Evolutionary conservation across 352 stramenopile genomes (phyloP).

Genomic region (Aphanomyces stellatus): DNA sequence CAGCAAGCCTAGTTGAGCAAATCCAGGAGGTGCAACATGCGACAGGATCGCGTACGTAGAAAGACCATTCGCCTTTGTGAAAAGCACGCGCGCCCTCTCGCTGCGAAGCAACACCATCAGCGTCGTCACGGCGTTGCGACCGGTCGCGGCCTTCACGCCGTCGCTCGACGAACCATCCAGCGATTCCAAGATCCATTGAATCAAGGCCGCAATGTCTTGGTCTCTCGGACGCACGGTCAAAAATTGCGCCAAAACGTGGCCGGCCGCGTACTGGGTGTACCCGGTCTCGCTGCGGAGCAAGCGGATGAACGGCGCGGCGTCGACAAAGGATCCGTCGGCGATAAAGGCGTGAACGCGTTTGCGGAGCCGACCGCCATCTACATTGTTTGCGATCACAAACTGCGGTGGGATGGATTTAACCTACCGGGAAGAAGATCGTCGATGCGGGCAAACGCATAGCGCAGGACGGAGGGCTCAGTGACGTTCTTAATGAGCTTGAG

Average conservation of each 20-base stretch:
- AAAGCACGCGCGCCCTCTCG: constrained; percentile 82
- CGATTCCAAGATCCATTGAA: constrained; percentile 66
- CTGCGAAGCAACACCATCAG: constrained; percentile 89
- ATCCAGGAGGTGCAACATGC: neutral
- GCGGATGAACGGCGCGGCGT: constrained; percentile 70
- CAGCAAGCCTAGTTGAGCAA: constrained; percentile 35
- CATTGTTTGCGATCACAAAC: neutral
- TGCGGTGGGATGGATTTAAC: neutral
- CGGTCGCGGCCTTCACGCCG: constrained; percentile 59
- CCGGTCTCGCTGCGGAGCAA: constrained; percentile 79
- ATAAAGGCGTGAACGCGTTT: constrained; percentile 76
- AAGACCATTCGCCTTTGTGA: constrained; percentile 86
- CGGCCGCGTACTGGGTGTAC: constrained; percentile 78
- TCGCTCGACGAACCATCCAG: constrained; percentile 56
- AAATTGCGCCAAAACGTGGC: constrained; percentile 72
- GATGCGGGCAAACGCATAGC: constrained; percentile 81
- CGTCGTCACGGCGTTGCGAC: constrained; percentile 80
- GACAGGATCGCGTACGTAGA: constrained; percentile 75
- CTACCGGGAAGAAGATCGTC: constrained; percentile 73
- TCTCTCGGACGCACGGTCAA: constrained; percentile 74
- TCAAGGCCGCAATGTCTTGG: constrained; percentile 69
- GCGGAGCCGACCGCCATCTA: constrained; percentile 67
- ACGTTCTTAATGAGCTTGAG: constrained; percentile 85
- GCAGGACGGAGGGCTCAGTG: constrained; percentile 78
- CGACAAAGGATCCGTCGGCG: constrained; percentile 56